Percentiles rank a stretch among this genome's conserved stretches.
Conservation (phyloP, 768 basidiomycete species). For the Hypholoma sublateritium region DNA sequence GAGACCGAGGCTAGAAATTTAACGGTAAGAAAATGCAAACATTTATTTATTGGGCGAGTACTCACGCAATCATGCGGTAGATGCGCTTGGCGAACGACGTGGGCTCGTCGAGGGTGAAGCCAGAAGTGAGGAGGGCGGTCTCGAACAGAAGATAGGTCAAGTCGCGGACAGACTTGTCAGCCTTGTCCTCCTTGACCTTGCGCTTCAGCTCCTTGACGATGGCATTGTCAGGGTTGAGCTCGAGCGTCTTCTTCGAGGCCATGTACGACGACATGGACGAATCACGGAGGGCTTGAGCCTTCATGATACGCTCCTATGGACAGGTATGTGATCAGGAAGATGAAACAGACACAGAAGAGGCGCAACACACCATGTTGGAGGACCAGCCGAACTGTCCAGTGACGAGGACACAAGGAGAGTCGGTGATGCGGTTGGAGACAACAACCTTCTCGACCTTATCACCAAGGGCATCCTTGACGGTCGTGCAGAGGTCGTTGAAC, state of each 20-base stretch:
- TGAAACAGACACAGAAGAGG: not conserved
- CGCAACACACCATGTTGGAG: conserved; percentile 83
- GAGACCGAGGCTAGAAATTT: conserved; percentile 54
- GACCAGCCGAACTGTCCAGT: conserved; percentile 99
- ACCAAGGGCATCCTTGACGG: conserved; percentile 97
- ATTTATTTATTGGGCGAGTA: not conserved
- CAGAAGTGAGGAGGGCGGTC: conserved; percentile 93
- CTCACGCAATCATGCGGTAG: conserved; percentile 86
- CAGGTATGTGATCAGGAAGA: not conserved
- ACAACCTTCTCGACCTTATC: conserved; percentile 99
- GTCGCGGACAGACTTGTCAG: conserved; percentile 97
- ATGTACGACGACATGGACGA: conserved; percentile 99
- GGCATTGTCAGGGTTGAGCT: conserved; percentile 88
- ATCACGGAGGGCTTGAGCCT: conserved; percentile 95
- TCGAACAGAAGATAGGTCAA: conserved; percentile 95
- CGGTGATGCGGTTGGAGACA: conserved; percentile 95
- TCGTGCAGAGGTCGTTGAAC: conserved; percentile 86
- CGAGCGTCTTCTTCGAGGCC: conserved; percentile 97
- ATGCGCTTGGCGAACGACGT: conserved; percentile 95
- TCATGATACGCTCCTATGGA: conserved; percentile 92
- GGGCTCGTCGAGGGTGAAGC: conserved; percentile 95
- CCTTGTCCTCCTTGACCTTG: conserved; percentile 96
- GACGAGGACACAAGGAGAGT: conserved; percentile 95
- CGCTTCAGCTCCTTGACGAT: conserved; percentile 96
- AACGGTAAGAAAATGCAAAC: not conserved